phyloP scores from a whole-genome alignment of 495 filamentous ascomycete genomes.

The Aspergillus biplanus region DNA sequence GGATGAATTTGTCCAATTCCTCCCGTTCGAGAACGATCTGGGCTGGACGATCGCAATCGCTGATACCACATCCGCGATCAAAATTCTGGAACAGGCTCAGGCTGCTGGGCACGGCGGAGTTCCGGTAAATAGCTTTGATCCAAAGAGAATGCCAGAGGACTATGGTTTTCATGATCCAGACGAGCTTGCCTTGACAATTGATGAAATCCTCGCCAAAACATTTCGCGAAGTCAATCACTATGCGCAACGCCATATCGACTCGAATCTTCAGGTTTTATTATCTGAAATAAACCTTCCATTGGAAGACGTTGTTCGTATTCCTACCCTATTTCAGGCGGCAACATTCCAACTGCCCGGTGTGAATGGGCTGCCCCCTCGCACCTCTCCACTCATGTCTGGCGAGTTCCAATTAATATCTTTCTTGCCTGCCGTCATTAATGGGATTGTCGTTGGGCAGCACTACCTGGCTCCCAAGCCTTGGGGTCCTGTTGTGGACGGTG shows the following conservation, averaged over 20 bases:
- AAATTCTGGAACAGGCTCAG: neutral
- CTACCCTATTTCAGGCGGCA: neutral
- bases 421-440: conserved; percentile 7
- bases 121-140: conserved; percentile 1
- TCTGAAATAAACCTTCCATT: neutral
- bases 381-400: neutral
- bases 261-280: conserved; percentile 7
- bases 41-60: conserved; percentile 16
- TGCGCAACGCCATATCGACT: conserved; percentile 5
- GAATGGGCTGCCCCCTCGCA: neutral
- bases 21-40: conserved; percentile 12
- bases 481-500: conserved; percentile 15
- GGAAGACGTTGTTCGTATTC: conserved; percentile 1
- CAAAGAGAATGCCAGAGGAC: neutral
- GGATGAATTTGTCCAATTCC: conserved; percentile 20
- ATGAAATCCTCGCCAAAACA: conserved; percentile 1
- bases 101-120: conserved; percentile 2
- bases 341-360: neutral
- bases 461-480: conserved; percentile 17
- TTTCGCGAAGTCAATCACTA: conserved; percentile 8
- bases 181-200: conserved; percentile 1
- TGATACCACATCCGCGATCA: conserved; percentile 2
- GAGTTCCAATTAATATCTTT: conserved; percentile 5
- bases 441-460: conserved; percentile 5
- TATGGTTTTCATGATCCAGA: neutral